phyloP scores from a whole-genome alignment of 768 basidiomycete genomes.

The Plicaturopsis crispa region DNA sequence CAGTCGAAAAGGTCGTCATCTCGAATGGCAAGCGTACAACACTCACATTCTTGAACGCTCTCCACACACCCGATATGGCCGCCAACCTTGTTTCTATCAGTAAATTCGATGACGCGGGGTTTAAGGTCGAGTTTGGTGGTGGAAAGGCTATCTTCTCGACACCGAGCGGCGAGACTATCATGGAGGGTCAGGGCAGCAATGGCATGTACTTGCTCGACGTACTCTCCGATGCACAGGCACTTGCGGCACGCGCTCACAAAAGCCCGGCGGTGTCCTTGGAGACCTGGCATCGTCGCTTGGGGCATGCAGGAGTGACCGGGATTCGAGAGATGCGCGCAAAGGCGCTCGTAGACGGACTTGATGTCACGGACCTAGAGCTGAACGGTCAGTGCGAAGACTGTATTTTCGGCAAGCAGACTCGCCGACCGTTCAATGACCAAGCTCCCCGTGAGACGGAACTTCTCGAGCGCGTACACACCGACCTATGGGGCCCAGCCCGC shows the following conservation, averaged over 20 bases:
- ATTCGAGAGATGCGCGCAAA: constrained; percentile 10
- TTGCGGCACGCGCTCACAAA: constrained; percentile 9
- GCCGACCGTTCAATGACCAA: constrained; percentile 14
- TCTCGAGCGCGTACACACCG: constrained; percentile 13
- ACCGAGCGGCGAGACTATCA: neutral
- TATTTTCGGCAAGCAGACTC: constrained; percentile 16
- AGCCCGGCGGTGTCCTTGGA: constrained; percentile 13
- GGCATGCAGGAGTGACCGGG: constrained; percentile 8
- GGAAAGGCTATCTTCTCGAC: constrained; percentile 2
- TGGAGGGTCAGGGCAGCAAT: neutral
- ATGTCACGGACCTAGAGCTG: constrained; percentile 4
- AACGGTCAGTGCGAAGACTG: constrained; percentile 17
- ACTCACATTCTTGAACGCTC: constrained; percentile 13
- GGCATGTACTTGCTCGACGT: neutral
- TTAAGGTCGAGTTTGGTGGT: constrained; percentile 9
- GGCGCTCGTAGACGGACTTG: constrained; percentile 14
- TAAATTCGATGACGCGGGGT: constrained; percentile 10
- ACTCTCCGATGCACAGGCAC: constrained; percentile 1
- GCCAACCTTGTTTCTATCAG: constrained; percentile 19
- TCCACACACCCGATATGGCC: constrained; percentile 18
- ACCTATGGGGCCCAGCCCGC: constrained; percentile 18
- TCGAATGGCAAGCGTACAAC: constrained; percentile 6
- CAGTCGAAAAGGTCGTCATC: constrained; percentile 7
- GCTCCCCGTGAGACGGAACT: constrained; percentile 9
- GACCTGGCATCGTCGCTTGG: constrained; percentile 19